A percentile compares a stretch with the other conserved stretches of the same genome.
Evolutionary conservation across 768 basidiomycete species (phyloP).

Genomic region (Gelatoporia subvermispora): DNA sequence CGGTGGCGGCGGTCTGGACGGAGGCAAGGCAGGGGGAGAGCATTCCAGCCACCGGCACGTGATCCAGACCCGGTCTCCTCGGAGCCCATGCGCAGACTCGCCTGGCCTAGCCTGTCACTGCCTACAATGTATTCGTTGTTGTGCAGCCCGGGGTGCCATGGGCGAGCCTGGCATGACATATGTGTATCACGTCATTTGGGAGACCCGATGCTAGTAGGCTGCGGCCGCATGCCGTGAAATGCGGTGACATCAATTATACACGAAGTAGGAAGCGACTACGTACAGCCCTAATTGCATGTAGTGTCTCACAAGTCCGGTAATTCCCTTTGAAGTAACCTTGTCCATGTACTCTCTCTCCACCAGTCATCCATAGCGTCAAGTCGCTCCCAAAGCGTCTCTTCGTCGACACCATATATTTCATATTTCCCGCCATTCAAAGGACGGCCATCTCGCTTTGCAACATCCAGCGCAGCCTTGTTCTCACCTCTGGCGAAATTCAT

Average conservation of each 20-base stretch:
- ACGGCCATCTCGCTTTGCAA: conserved; percentile 68
- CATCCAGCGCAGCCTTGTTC: conserved; percentile 77
- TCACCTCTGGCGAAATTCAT: conserved; percentile 53
- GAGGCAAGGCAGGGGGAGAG: conserved; percentile 3
- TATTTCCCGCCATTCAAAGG: conserved; percentile 69
- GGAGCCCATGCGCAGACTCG: too few relatives aligned
- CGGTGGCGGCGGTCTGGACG: not conserved
- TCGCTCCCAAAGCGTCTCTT: conserved; percentile 80
- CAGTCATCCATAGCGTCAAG: conserved; percentile 81
- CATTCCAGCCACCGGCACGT: conserved; percentile 15
- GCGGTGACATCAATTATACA: not conserved
- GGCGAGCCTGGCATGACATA: too few relatives aligned
- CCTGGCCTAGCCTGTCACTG: too few relatives aligned
- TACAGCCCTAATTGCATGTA: not conserved
- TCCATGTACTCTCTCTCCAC: conserved; percentile 94
- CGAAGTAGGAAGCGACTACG: not conserved
- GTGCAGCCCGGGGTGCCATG: too few relatives aligned
- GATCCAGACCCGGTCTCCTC: not conserved
- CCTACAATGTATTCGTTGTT: too few relatives aligned
- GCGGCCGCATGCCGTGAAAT: too few relatives aligned
- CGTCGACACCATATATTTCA: conserved; percentile 81
- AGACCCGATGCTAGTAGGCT: too few relatives aligned
- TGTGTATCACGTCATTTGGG: too few relatives aligned
- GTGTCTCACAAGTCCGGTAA: conserved; percentile 60
- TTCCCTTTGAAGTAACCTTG: conserved; percentile 73